Percentiles rank a stretch among this genome's conserved stretches.
Conservation (phyloP, 1,139 yeast genomes). For the Nakaseomyces kungkrabaensis region DNA sequence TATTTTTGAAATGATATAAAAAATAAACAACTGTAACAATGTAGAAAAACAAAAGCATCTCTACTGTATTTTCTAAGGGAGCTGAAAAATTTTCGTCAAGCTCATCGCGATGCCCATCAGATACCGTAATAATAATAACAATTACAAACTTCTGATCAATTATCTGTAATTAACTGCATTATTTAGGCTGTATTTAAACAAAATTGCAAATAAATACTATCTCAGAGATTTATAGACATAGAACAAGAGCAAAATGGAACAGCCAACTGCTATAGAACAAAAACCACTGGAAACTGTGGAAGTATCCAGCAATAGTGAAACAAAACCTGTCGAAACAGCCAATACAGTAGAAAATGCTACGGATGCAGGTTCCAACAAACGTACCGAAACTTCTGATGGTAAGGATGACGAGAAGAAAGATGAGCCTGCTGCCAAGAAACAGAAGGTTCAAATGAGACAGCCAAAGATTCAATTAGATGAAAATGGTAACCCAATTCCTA, state of each 20-base stretch:
- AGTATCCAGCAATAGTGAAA: background rate
- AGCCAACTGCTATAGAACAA: background rate
- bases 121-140: too few species aligned
- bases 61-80: background rate
- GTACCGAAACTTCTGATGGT: slow-evolving; percentile 16
- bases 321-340: background rate
- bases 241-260: too few species aligned
- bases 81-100: background rate
- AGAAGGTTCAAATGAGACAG: slow-evolving; percentile 6
- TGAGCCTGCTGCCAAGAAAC: slow-evolving; percentile 24
- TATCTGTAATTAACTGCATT: too few species aligned
- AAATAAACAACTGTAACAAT: background rate
- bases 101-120: background rate
- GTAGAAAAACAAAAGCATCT: background rate
- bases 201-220: too few species aligned
- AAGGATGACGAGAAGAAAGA: slow-evolving; percentile 24
- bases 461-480: slow-evolving; percentile 40
- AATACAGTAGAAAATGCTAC: background rate
- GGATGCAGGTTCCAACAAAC: slow-evolving; percentile 31
- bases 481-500: slow-evolving; percentile 49
- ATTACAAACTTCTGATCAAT: too few species aligned
- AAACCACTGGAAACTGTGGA: background rate
- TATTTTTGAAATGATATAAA: too few species aligned
- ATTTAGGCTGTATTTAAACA: too few species aligned
- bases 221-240: too few species aligned